Base-by-base conservation (phyloP, 345 rosid species). In the Litchi chinensis region DNA sequence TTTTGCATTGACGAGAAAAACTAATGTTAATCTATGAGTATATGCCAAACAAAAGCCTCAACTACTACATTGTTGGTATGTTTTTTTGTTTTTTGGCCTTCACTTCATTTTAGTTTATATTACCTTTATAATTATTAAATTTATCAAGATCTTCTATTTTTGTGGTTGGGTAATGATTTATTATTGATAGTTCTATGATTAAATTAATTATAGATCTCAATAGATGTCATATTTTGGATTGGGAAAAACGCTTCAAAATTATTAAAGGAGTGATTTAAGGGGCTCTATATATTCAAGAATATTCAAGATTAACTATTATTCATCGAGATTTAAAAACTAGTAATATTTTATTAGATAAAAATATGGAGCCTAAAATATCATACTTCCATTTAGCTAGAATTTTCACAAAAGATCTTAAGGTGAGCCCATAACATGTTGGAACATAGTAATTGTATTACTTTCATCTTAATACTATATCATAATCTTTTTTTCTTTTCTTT, bases 351-450 rank as follows among this genome's bases (percentile, higher is more conserved):
- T 68, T 88, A 22, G 89, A 88, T 70, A 71, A 24, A 60, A 85
- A 32, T 37, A 77, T 85, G 90, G 90, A 75, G 41, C 86, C 87
- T 0, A 87, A 87, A 74, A 83, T 87, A 10, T 82, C 89, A 3
- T 89, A 86, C 71, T 88, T 88, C 4, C 87, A 89, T 52, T 80
- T 86, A 86, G 89, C 37, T 65, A 84, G 85, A 54, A 79, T 86
- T 54, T 84, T 88, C n/a, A 63, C 59, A 73, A 77, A 32, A 28
- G 79, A 83, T 69, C 72, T 77, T 2, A 80, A 85, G 5, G 85
- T 73, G 21, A 83, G 59, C 16, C 83, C 88, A 0, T 39, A 54
- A 0, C 77, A 80, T 48, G 66, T 85, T 4, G 90, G 88, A 46
- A 87, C 88, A 39, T 79, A 81, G 90, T 85, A 82, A 85, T 67